Percentiles rank a stretch among this genome's conserved stretches.
These are phyloP conservation scores for Diaporthe amygdali DNA, from an alignment of 2,329 filamentous ascomycete genomes.

Conservation along the genomic window DNA sequence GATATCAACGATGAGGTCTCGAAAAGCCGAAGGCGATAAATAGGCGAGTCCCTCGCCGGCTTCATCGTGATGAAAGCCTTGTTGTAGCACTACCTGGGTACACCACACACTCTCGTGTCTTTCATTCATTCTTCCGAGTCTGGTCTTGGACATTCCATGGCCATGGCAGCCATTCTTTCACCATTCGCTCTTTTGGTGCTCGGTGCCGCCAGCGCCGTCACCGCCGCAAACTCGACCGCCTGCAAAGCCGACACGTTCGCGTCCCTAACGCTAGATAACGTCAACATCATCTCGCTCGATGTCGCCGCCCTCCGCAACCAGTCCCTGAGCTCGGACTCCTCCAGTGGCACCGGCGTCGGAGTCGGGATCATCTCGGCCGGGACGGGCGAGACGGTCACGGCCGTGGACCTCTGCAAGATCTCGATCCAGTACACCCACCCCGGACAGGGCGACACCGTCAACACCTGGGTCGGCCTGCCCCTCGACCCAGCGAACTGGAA, in stretches of 20 bases:
- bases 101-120: not conserved
- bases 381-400: not conserved
- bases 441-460: slow-evolving; percentile 8
- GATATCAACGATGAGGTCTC: not conserved
- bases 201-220: not conserved
- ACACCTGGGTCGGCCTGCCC: slow-evolving; percentile 11
- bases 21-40: not conserved
- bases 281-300: slow-evolving; percentile 9
- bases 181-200: not conserved
- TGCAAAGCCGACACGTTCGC: slow-evolving; percentile 7
- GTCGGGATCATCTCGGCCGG: not conserved
- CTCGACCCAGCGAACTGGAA: slow-evolving; percentile 5
- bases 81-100: not conserved
- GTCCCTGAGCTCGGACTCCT: not conserved
- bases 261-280: slow-evolving; percentile 1
- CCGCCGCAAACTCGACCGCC: not conserved
- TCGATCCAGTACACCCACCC: slow-evolving; percentile 21
- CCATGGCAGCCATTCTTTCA: slow-evolving; percentile 11
- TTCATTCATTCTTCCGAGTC: not conserved
- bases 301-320: not conserved
- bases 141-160: not conserved
- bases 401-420: slow-evolving; percentile 12
- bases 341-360: not conserved
- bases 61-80: not conserved
- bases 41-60: not conserved